Evolutionary conservation across 257 asterid species (phyloP), one percentile per base, ranked within the genome.

Genomic region (Apocynum venetum): DNA sequence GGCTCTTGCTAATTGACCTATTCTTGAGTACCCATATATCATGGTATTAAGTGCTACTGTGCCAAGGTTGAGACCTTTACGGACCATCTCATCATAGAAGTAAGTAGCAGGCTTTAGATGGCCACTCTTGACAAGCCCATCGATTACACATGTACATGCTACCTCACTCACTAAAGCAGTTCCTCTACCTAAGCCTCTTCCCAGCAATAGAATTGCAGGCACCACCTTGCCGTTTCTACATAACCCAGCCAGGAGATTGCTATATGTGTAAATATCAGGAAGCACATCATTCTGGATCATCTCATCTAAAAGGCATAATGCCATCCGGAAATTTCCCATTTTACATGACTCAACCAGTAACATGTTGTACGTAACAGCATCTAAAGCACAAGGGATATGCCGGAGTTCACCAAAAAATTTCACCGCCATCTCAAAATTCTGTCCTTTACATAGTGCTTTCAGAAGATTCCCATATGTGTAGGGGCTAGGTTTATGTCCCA

Each of bases 361-460:
- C 7, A 87, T 86, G 80, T 93, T 95, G 91, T 90, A 95, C 55
- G 81, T 66, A 51, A 83, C 76, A 61, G 76, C 86, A 82, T 93
- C 94, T 71, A 79, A 12, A 63, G 78, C 88, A 86, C 60, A 77
- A 74, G 86, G 89, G 72, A 68, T 81, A 8, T 82, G 77, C 31
- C 75, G 89, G 55, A 94, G 92, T 78, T 83, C 80, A 80, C 38
- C 55, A 76, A 90, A 89, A 73, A 93, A 91, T 73, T 76, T 76
- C 72, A 89, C 19, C 2, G 97, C 98, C 84, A 83, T 87, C 64
- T 81, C 77, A 14, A 89, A 47, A 76, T 85, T 67, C 36, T 95
- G 94, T 72, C 91, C 93, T 89, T 78, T 88, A 86, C 92, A 88
- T 40, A 95, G 84, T 76, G 96, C 96, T 82, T 90, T 93, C 81